Conservation (phyloP, 805 yeast genomes). For the Wickerhamiella domercqiae region DNA sequence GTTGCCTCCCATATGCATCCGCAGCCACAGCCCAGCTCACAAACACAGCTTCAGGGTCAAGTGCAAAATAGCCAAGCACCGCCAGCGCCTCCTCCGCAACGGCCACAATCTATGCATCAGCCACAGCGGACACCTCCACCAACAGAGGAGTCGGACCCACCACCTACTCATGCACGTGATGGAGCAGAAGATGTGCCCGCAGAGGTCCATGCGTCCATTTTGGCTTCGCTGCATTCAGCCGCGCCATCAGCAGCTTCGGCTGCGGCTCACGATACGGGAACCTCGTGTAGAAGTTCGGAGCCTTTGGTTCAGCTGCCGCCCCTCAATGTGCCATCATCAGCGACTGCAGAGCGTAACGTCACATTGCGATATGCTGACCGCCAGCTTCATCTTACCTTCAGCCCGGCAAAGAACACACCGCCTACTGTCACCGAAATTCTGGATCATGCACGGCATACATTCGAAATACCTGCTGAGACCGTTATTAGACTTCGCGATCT, state of each 20-base stretch:
- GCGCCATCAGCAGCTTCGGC: too few species aligned
- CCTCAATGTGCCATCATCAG: too few species aligned
- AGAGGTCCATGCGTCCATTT: too few species aligned
- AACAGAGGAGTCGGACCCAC: too few species aligned
- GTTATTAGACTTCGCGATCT: conserved; percentile 26
- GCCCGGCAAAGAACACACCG: conserved; percentile 51
- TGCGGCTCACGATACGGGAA: too few species aligned
- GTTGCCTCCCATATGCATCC: not conserved
- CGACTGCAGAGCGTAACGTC: conserved; percentile 18
- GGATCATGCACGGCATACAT: conserved; percentile 61
- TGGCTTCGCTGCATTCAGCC: not conserved
- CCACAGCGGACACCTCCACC: not conserved
- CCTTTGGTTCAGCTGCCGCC: too few species aligned
- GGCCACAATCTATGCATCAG: too few species aligned
- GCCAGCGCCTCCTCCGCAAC: not conserved
- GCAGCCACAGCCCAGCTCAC: not conserved
- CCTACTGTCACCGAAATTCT: conserved; percentile 69
- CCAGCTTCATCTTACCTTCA: conserved; percentile 46
- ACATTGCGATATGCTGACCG: conserved; percentile 21
- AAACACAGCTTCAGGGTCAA: too few species aligned
- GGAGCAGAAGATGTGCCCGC: too few species aligned
- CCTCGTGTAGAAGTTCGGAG: too few species aligned
- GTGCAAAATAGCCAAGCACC: too few species aligned
- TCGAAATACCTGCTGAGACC: conserved; percentile 33
- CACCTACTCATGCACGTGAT: too few species aligned